A percentile compares a stretch with the other conserved stretches of the same genome.
These are phyloP conservation scores for Delitschia confertaspora DNA, from an alignment of 495 filamentous ascomycete genomes.

Conservation along the genomic window DNA sequence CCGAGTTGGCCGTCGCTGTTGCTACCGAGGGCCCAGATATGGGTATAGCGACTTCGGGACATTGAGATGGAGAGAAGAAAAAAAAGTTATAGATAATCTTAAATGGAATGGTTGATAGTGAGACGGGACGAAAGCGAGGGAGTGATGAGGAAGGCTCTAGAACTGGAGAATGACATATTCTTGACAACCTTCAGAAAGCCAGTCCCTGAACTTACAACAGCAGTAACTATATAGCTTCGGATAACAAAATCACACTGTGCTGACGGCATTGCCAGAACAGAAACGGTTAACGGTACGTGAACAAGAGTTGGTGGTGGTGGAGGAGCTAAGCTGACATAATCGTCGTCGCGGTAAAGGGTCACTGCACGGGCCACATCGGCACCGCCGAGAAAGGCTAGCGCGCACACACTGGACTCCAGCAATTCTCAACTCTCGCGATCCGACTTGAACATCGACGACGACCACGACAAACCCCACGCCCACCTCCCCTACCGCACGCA, in stretches of 20 bases:
- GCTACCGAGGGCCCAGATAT: constrained; percentile 90
- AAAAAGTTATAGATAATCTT: neutral
- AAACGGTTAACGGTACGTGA: too few species aligned
- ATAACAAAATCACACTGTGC: too few species aligned
- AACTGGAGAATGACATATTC: too few species aligned
- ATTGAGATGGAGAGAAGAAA: neutral
- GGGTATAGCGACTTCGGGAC: constrained; percentile 42
- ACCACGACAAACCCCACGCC: constrained; percentile 9
- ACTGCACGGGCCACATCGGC: too few species aligned
- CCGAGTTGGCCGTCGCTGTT: constrained; percentile 85
- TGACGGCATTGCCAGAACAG: too few species aligned
- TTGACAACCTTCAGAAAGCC: too few species aligned
- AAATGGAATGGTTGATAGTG: neutral
- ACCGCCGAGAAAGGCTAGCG: constrained; percentile 8
- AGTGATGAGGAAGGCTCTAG: neutral
- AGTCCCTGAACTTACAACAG: too few species aligned
- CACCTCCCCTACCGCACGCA: constrained; percentile 16
- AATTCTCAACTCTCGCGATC: constrained; percentile 2
- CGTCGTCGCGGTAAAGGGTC: too few species aligned
- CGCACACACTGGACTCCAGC: constrained; percentile 6
- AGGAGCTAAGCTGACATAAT: too few species aligned
- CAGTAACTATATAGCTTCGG: too few species aligned
- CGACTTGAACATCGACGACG: constrained; percentile 3
- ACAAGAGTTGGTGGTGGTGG: too few species aligned
- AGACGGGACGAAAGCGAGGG: too few species aligned